Conservation (phyloP, 495 filamentous ascomycete species). For the Aspergillus asperescens region DNA sequence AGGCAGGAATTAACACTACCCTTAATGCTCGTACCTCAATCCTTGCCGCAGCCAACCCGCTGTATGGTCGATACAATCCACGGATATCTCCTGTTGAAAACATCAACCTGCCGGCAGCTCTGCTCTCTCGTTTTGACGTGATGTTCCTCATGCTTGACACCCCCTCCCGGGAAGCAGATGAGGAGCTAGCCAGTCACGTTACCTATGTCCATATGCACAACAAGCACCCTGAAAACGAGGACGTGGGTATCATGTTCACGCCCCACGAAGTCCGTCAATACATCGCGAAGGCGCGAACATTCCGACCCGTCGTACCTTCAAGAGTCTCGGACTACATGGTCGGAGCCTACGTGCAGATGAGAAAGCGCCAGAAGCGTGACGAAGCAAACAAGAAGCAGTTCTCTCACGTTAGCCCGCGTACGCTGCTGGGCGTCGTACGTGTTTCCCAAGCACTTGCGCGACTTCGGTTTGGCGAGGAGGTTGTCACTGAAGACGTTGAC, state of each 20-base stretch:
- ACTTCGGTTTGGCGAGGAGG: slow-evolving; percentile 74
- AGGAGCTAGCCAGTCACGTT: slow-evolving; percentile 92
- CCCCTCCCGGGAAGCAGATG: slow-evolving; percentile 79
- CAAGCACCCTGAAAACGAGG: slow-evolving; percentile 75
- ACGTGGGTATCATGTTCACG: slow-evolving; percentile 66
- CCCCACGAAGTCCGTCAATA: slow-evolving; percentile 93
- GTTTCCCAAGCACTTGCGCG: slow-evolving; percentile 93
- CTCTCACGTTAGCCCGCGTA: slow-evolving; percentile 87
- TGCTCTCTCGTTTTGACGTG: slow-evolving; percentile 94
- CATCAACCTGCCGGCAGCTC: slow-evolving; percentile 93
- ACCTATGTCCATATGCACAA: slow-evolving; percentile 97
- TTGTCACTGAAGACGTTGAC: slow-evolving; percentile 89
- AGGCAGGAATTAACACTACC: slow-evolving; percentile 93
- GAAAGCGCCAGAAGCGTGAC: slow-evolving; percentile 79
- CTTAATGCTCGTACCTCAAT: slow-evolving; percentile 96
- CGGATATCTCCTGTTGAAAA: slow-evolving; percentile 95
- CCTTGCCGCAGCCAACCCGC: slow-evolving; percentile 93
- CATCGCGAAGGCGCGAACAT: slow-evolving; percentile 85
- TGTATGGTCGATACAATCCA: slow-evolving; percentile 97
- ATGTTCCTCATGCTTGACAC: slow-evolving; percentile 95
- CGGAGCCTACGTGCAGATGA: slow-evolving; percentile 88
- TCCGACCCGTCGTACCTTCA: slow-evolving; percentile 77
- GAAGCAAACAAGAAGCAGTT: slow-evolving; percentile 87
- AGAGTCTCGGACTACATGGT: slow-evolving; percentile 90
- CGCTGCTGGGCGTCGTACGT: slow-evolving; percentile 85